These are phyloP conservation scores for Gossypium raimondii DNA, from an alignment of 345 rosid species.

Conservation along the genomic window DNA sequence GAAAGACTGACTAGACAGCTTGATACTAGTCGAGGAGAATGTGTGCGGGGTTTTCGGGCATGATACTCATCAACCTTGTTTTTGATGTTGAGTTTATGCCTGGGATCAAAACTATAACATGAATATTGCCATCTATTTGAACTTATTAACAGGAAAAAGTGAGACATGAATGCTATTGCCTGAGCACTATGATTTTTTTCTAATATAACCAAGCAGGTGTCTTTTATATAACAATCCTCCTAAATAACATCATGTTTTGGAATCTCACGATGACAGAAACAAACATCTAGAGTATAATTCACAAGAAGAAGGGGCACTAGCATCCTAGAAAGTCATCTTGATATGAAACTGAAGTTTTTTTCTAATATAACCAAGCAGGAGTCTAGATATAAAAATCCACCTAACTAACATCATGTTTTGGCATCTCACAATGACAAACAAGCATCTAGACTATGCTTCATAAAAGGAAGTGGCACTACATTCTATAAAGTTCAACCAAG, in stretches of 20 bases:
- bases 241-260: background rate
- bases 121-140: background rate
- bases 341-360: background rate
- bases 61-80: slow-evolving; percentile 55
- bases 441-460: slow-evolving; percentile 6
- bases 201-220: background rate
- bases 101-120: slow-evolving; percentile 31
- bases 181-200: background rate
- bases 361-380: background rate
- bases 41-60: slow-evolving; percentile 34
- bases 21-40: slow-evolving; percentile 34
- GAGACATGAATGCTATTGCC: background rate
- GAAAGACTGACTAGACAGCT: slow-evolving; percentile 39
- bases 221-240: background rate
- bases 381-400: background rate
- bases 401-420: background rate
- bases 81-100: slow-evolving; percentile 71
- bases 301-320: background rate
- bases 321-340: background rate
- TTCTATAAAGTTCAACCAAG: background rate
- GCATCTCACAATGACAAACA: background rate
- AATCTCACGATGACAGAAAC: background rate
- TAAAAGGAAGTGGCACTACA: background rate
- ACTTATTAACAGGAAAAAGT: background rate
- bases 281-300: background rate